Evolutionary conservation across 2,329 filamentous ascomycete genomes (phyloP), one percentile per base, ranked within the genome.

Genomic region (Hansfordia pulvinata): DNA sequence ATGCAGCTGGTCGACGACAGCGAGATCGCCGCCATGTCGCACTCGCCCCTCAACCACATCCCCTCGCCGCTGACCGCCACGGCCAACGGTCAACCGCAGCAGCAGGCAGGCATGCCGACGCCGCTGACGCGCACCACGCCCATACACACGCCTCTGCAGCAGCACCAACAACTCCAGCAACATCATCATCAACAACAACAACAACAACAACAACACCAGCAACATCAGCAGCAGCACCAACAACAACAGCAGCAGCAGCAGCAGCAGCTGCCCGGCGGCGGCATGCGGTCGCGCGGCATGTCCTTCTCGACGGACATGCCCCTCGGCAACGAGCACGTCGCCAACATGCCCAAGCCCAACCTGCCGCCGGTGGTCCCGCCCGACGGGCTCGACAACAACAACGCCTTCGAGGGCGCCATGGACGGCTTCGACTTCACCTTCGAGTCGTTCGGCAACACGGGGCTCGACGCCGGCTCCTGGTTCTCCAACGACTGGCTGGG

Each of bases 391-490:
- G 58, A 62, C 31, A 50, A 62, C n/a, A 63, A 62, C 25, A 64
- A 61, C 20, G 59, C 60, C 1, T 64, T 63, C 24, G 60, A 64
- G 28, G 60, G 60, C 3, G 57, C 59, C 0, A 49, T 62, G 28
- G 60, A 62, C 24, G 55, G 55, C 0, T 46, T 63, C 2, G 59
- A 60, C 15, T 47, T 62, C 13, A 60, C 60, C 12, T 50, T 56
- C 16, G 58, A 57, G 11, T 49, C 54, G 2, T 60, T 62, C 36
- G 58, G 58, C 2, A 47, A 43, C 32, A 48, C 39, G 1, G 46
- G 47, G 2, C 35, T 48, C 1, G 47, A 50, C 11, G 43, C 46
- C 1, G 35, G 38, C 8, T 41, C 44, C 4, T 50, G 47, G 47
- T 42, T 47, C 12, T 46, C 46, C 3, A 43, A 43, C 25, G 46